Conservation (phyloP, 139 green algal genomes). For the Tetraselmis striata region DNA sequence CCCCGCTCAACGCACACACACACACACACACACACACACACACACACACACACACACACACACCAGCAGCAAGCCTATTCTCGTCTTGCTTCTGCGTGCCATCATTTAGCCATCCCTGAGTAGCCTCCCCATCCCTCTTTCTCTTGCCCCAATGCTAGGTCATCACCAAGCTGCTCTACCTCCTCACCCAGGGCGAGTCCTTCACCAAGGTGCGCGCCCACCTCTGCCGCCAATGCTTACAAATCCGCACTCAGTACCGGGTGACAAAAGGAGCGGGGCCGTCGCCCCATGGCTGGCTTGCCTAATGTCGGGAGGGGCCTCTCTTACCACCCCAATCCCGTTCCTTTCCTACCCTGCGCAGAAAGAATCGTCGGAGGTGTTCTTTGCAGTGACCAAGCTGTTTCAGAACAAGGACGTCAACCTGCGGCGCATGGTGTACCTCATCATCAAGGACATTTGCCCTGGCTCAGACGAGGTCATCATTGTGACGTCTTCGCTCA, state of each 20-base stretch:
- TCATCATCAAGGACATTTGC: conserved; percentile 98
- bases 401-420: conserved; percentile 95
- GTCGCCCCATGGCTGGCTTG: too few relatives aligned
- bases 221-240: not conserved
- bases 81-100: conserved; percentile 1
- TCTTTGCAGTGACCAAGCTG: conserved; percentile 97
- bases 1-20: not conserved
- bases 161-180: conserved; percentile 98
- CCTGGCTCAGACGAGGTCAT: conserved; percentile 92
- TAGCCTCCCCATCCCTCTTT: conserved; percentile 10
- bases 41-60: too few relatives aligned
- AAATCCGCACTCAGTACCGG: too few relatives aligned
- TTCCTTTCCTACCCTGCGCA: too few relatives aligned
- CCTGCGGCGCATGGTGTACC: conserved; percentile 95
- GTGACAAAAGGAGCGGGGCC: too few relatives aligned
- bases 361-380: conserved; percentile 95
- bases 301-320: too few relatives aligned
- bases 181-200: conserved; percentile 92
- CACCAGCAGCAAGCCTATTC: too few relatives aligned
- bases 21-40: too few relatives aligned
- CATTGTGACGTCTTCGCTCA: conserved; percentile 95
- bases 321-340: too few relatives aligned
- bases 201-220: conserved; percentile 90
- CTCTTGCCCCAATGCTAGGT: too few relatives aligned
- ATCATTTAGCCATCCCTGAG: not conserved